phyloP scores from a whole-genome alignment of 2,329 filamentous ascomycete species.

The Colletotrichum liriopes region DNA sequence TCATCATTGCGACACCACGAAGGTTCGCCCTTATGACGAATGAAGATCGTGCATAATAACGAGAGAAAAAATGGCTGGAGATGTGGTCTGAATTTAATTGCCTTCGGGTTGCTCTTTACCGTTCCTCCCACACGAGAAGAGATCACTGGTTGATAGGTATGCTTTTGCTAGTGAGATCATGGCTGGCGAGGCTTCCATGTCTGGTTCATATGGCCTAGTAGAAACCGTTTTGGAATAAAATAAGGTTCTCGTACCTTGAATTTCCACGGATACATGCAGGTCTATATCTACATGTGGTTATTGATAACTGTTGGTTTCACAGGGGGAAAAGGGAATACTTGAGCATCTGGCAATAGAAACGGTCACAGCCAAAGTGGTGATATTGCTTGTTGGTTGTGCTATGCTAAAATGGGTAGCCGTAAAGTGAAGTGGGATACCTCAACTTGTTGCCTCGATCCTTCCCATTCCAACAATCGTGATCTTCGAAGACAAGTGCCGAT shows the following conservation, averaged over 20 bases:
- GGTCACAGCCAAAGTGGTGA: no score
- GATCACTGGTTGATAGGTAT: constrained; percentile 21
- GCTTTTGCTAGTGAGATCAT: constrained; percentile 20
- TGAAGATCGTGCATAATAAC: constrained; percentile 17
- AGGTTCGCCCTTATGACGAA: neutral
- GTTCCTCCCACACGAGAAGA: constrained; percentile 1
- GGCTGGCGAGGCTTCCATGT: constrained; percentile 18
- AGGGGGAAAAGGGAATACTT: no score
- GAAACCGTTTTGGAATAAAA: neutral
- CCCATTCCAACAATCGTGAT: no score
- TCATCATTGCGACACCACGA: constrained; percentile 6
- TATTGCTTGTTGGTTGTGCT: no score
- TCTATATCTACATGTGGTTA: no score
- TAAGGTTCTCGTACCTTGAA: neutral
- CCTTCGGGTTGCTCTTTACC: constrained; percentile 16
- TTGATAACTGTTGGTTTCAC: no score
- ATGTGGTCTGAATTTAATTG: constrained; percentile 8
- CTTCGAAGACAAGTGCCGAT: no score
- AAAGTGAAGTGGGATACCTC: no score
- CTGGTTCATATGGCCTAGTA: neutral
- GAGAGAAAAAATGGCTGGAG: neutral
- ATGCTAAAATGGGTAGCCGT: no score
- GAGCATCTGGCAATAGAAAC: no score
- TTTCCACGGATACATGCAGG: neutral
- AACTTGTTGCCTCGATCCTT: no score